Conservation (phyloP, 805 yeast species). For the Yamadazyma nakazawae region DNA sequence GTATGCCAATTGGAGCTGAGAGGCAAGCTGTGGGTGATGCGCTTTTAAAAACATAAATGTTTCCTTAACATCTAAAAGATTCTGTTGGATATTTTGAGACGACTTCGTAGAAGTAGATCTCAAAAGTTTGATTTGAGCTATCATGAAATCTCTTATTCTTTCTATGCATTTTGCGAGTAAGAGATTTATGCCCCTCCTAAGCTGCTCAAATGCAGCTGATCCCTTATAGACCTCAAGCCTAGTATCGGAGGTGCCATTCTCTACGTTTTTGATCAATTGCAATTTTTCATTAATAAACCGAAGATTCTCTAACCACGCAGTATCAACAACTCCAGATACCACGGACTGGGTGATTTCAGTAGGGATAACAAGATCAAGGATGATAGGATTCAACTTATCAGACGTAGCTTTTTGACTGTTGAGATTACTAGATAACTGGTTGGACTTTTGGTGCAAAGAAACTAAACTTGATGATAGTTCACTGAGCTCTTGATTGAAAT, state of each 20-base stretch:
- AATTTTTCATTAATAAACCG: constrained; percentile 55
- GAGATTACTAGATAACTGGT: constrained; percentile 26
- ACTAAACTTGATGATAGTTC: constrained; percentile 30
- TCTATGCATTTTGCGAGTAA: constrained; percentile 66
- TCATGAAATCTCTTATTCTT: constrained; percentile 67
- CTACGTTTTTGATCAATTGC: constrained; percentile 40
- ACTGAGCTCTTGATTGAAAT: constrained; percentile 53
- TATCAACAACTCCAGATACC: constrained; percentile 52
- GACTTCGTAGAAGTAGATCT: constrained; percentile 52
- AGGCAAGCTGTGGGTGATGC: constrained; percentile 60
- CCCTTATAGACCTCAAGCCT: constrained; percentile 10
- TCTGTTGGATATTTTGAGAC: constrained; percentile 71
- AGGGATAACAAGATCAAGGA: constrained; percentile 71
- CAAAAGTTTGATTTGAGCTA: constrained; percentile 61
- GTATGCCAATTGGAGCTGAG: constrained; percentile 76
- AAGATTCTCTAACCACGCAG: constrained; percentile 65
- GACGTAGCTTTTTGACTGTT: constrained; percentile 24
- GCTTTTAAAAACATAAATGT: constrained; percentile 53
- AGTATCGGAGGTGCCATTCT: constrained; percentile 10
- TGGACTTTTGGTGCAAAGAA: constrained; percentile 33
- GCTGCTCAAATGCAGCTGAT: constrained; percentile 23
- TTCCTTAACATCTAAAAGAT: constrained; percentile 60
- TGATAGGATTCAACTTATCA: constrained; percentile 64
- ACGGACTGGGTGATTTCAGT: constrained; percentile 64
- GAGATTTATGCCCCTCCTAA: constrained; percentile 41